Evolutionary conservation across 202 grass and related monocot species (phyloP).

Genomic region (Panicum virgatum): DNA sequence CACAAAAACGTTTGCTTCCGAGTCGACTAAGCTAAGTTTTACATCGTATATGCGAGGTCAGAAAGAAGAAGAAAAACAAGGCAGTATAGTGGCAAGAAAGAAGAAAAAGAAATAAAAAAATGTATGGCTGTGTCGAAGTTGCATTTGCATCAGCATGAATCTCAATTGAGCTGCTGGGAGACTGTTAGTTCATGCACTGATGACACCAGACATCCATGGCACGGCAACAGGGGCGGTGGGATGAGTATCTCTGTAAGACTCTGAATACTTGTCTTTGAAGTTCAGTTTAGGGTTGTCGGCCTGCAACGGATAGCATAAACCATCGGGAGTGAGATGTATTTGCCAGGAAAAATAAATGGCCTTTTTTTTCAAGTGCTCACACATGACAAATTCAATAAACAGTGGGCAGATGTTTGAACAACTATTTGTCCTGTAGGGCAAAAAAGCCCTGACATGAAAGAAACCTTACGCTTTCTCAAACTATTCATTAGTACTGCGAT

Average conservation of each 20-base stretch:
- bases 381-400: not conserved
- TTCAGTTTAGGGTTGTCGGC: conserved; percentile 64
- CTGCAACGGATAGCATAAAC: conserved; percentile 37
- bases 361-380: not conserved
- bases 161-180: not conserved
- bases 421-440: not conserved
- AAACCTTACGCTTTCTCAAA: too few relatives aligned
- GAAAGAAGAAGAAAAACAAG: conserved; percentile 1
- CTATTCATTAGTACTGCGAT: not conserved
- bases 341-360: too few relatives aligned
- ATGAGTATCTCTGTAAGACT: conserved; percentile 82
- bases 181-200: conserved; percentile 43
- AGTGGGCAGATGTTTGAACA: not conserved
- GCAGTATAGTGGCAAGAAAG: not conserved
- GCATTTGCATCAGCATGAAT: conserved; percentile 10
- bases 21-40: conserved; percentile 49
- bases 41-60: conserved; percentile 33
- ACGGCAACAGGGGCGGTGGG: conserved; percentile 75
- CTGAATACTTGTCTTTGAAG: conserved; percentile 87
- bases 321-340: conserved; percentile 24
- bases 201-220: conserved; percentile 91
- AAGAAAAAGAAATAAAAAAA: not conserved
- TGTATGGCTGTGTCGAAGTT: conserved; percentile 23
- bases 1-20: conserved; percentile 30
- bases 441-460: not conserved